Conservation (phyloP, 345 rosid species). For the Kernera saxatilis region DNA sequence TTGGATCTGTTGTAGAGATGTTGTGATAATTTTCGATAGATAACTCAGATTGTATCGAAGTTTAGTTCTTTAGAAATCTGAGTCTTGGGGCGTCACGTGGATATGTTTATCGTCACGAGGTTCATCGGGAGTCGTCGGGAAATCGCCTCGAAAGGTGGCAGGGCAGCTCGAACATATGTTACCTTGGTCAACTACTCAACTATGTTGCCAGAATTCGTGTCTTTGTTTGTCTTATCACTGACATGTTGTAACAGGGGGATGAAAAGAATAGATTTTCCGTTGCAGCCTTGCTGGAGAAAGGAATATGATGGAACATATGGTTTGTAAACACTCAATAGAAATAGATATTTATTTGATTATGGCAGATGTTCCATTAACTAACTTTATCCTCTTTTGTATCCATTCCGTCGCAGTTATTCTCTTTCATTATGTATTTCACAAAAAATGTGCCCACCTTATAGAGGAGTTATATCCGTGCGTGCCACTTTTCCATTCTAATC, state of each 20-base stretch:
- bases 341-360: constrained; percentile 2
- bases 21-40: no score
- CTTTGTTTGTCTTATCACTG: constrained; percentile 16
- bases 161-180: no score
- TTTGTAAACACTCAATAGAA: constrained; percentile 23
- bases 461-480: constrained; percentile 77
- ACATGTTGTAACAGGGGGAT: constrained; percentile 56
- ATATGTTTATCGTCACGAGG: no score
- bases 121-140: no score
- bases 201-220: background rate
- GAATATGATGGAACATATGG: constrained; percentile 98
- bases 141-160: no score
- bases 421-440: constrained; percentile 86
- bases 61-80: no score
- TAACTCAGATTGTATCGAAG: no score
- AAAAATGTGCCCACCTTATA: constrained; percentile 79
- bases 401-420: constrained; percentile 65
- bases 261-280: constrained; percentile 69
- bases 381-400: constrained; percentile 24
- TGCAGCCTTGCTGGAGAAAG: constrained; percentile 94
- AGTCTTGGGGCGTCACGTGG: no score
- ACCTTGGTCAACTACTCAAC: constrained; percentile 57
- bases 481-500: constrained; percentile 33
- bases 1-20: no score
- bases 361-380: background rate